phyloP scores from a whole-genome alignment of 805 yeast species.

The Naumovozyma dairenensis region DNA sequence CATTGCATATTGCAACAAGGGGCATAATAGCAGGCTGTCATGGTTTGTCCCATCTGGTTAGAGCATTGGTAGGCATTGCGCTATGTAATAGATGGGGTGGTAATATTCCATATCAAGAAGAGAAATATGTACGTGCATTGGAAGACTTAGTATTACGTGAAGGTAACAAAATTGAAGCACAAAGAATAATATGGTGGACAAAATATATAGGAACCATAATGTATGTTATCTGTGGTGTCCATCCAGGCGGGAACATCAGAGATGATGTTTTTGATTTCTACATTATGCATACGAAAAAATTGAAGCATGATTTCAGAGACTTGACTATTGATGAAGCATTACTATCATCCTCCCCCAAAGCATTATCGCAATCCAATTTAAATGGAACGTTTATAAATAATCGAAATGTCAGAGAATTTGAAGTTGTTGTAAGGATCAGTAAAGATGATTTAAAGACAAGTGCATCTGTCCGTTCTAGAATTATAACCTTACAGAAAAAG shows the following conservation, averaged over 20 bases:
- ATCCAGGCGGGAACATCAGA: slow-evolving; percentile 70
- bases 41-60: slow-evolving; percentile 60
- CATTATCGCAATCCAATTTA: slow-evolving; percentile 5
- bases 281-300: slow-evolving; percentile 23
- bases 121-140: slow-evolving; percentile 35
- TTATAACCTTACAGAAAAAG: slow-evolving; percentile 49
- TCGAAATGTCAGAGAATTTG: slow-evolving; percentile 19
- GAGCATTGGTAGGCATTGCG: slow-evolving; percentile 66
- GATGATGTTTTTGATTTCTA: slow-evolving; percentile 45
- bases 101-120: slow-evolving; percentile 52
- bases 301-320: slow-evolving; percentile 16
- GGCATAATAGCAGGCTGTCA: slow-evolving; percentile 70
- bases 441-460: slow-evolving; percentile 49
- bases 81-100: slow-evolving; percentile 79
- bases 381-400: background rate
- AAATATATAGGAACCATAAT: slow-evolving; percentile 60
- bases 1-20: slow-evolving; percentile 60
- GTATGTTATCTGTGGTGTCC: slow-evolving; percentile 72
- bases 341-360: slow-evolving; percentile 1
- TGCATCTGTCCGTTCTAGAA: slow-evolving; percentile 49
- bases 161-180: slow-evolving; percentile 34
- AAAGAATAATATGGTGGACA: slow-evolving; percentile 60
- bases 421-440: slow-evolving; percentile 35
- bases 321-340: slow-evolving; percentile 16
- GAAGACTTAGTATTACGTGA: slow-evolving; percentile 42